Base-by-base conservation (phyloP, 2,329 filamentous ascomycete genomes). In the Fusarium sacchari region DNA sequence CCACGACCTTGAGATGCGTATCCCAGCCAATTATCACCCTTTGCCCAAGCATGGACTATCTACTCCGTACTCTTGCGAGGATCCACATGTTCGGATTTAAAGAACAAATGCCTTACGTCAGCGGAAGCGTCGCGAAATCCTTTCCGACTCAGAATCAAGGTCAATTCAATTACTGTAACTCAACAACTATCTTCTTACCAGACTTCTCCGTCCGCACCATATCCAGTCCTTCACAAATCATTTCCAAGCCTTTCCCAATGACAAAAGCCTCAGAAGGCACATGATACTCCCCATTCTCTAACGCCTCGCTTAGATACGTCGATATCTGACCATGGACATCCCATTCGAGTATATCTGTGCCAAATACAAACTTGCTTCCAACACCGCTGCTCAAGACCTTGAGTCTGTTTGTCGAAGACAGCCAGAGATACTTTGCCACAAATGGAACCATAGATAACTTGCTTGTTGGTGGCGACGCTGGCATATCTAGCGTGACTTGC, bases 331-430 rank as follows among this genome's bases (percentile, higher is more conserved):
- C n/a, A n/a, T n/a, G n/a, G n/a, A n/a, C n/a, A n/a, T 67, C 65
- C 65, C 65, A 67, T 1, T 67, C 65, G 1, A 67, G 53, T 0
- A 67, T 43, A 5, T 67, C 65, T 1, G 65, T 67, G 0, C 63
- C 65, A 15, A 67, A 67, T 7, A 67, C 65, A 37, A 67, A 67
- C 13, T 67, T 67, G 40, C 63, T 53, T 15, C 30, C 40, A 0
- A 67, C 46, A 5, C 65, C 63, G 30, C 44, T 67, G 1, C 6
- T 53, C 3, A 42, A 0, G 13, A 67, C 63, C 13, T 67, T 67
- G 1, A 67, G 20, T 3, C 26, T 47, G 10, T 26, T 67, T 9
- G 53, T 13, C 5, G 53, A 47, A 0, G 64, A n/a, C 2, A 67
- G 9, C 63, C 65, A 67, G 1, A 67, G 11, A n/a, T 67, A 67